These are phyloP conservation scores for Nothophytophthora sp. DNA, from an alignment of 352 stramenopile genomes.

Conservation along the genomic window DNA sequence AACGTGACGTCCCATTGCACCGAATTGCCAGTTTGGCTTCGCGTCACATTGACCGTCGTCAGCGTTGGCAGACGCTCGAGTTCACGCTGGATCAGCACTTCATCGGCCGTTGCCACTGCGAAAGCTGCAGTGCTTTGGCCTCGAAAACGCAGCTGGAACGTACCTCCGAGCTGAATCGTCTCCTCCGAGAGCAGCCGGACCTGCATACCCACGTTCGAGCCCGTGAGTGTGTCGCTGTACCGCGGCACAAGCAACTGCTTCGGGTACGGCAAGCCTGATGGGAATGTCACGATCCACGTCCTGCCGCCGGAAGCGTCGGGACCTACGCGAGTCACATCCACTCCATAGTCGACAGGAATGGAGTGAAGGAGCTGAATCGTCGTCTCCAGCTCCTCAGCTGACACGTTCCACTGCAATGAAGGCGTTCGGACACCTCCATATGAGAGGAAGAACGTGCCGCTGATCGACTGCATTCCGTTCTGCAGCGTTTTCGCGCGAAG, in stretches of 20 bases:
- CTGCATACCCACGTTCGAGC: slow-evolving; percentile 34
- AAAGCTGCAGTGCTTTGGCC: slow-evolving; percentile 36
- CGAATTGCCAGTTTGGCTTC: slow-evolving; percentile 2
- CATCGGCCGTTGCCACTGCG: slow-evolving; percentile 17
- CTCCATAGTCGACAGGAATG: slow-evolving; percentile 51
- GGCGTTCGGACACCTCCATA: slow-evolving; percentile 58
- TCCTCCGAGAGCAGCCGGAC: slow-evolving; percentile 36
- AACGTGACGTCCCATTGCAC: slow-evolving; percentile 44
- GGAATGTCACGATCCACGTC: slow-evolving; percentile 62
- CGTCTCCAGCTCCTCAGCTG: slow-evolving; percentile 74
- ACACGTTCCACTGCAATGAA: slow-evolving; percentile 75
- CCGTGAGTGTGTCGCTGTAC: slow-evolving; percentile 33
- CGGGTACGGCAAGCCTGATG: slow-evolving; percentile 35
- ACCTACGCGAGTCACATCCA: slow-evolving; percentile 45
- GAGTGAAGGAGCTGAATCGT: slow-evolving; percentile 69
- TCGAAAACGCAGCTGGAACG: slow-evolving; percentile 34
- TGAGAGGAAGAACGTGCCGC: slow-evolving; percentile 45
- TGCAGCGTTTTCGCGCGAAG: slow-evolving; percentile 33
- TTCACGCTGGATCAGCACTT: slow-evolving; percentile 21
- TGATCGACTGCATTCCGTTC: slow-evolving; percentile 37
- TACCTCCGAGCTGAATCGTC: slow-evolving; percentile 39
- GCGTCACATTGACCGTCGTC: slow-evolving; percentile 20
- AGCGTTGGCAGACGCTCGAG: slow-evolving; percentile 22
- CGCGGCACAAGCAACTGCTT: slow-evolving; percentile 27
- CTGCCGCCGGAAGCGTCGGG: slow-evolving; percentile 33